Base-by-base conservation (phyloP, 1,284 basidiomycete species). In the Ceratobasidium sp. region DNA sequence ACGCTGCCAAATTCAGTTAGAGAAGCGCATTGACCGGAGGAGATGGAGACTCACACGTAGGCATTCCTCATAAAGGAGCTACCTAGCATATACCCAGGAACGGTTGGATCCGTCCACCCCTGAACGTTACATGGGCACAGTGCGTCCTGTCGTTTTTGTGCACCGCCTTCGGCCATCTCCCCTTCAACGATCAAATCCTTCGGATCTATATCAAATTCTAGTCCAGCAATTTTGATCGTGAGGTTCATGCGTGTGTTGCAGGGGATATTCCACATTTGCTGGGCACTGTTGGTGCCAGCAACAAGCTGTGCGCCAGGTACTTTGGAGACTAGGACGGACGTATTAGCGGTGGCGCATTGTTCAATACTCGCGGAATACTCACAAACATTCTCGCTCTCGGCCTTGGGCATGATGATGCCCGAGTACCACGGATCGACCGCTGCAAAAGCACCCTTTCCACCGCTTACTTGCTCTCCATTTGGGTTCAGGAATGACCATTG, bases 31-130 rank as follows among this genome's bases (percentile, higher is more conserved):
- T 45, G 15, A 58, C 17, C 3, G 2, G 15, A 4, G 3, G 22
- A 12, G 29, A 13, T 31, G 25, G 20, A 20, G 17, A 64, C 60
- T 64, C 60, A 64, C 60, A 64, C 49, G 25, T 64, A 64, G 34
- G 60, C 60, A 34, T 64, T 64, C 34, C 47, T n/a, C 60, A 64
- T 64, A 64, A 64, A 64, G 4, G 60, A 50, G 34, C 49, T 64
- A 12, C 60, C 60, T 7, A 64, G 60, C 60, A 64, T 64, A 64
- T 64, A 64, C 29, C 60, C 60, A 29, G 60, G 60, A 7, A 64
- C 60, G 13, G 17, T 52, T 5, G 47, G 8, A 32, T 64, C 60
- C 20, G 47, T 25, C 60, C 60, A 64, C 1, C 60, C 60, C 29
- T 64, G 60, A 2, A 64, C 47, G 5, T 45, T 17, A 64, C 60